A percentile compares a stretch with the other conserved stretches of the same genome.
phyloP scores from a whole-genome alignment of 306 rosid species.

The Rosa persica region DNA sequence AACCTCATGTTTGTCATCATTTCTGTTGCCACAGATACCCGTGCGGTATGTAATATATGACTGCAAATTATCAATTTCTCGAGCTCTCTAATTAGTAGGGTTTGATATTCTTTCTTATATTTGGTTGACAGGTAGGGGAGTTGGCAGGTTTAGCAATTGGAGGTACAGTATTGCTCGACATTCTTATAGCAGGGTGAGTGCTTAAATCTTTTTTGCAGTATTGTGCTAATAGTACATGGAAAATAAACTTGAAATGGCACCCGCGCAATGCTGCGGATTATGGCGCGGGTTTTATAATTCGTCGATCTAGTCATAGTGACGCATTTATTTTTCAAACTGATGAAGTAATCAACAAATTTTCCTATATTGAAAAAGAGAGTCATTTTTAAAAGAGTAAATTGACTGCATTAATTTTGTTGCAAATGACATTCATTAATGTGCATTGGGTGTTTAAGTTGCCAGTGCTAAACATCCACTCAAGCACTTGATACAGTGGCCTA shows the following conservation, averaged over 20 bases:
- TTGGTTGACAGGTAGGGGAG: slow-evolving; percentile 41
- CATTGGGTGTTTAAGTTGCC: too few relatives aligned
- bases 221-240: not conserved
- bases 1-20: slow-evolving; percentile 51
- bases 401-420: too few relatives aligned
- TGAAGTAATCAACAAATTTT: too few relatives aligned
- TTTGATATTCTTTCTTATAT: not conserved
- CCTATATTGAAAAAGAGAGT: too few relatives aligned
- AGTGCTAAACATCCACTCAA: too few relatives aligned
- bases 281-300: too few relatives aligned
- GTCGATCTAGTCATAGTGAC: too few relatives aligned
- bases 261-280: too few relatives aligned
- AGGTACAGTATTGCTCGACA: slow-evolving; percentile 54
- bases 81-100: not conserved
- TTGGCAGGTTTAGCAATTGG: slow-evolving; percentile 55
- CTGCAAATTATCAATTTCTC: not conserved
- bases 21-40: slow-evolving; percentile 44
- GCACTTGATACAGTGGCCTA: not conserved
- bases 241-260: too few relatives aligned
- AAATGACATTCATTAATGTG: not conserved
- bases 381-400: too few relatives aligned
- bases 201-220: not conserved
- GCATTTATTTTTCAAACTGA: too few relatives aligned
- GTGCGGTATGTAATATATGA: slow-evolving; percentile 40
- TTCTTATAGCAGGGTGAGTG: slow-evolving; percentile 59